Conservation (phyloP, 2,329 filamentous ascomycete species). For the Fusarium paranaense region DNA sequence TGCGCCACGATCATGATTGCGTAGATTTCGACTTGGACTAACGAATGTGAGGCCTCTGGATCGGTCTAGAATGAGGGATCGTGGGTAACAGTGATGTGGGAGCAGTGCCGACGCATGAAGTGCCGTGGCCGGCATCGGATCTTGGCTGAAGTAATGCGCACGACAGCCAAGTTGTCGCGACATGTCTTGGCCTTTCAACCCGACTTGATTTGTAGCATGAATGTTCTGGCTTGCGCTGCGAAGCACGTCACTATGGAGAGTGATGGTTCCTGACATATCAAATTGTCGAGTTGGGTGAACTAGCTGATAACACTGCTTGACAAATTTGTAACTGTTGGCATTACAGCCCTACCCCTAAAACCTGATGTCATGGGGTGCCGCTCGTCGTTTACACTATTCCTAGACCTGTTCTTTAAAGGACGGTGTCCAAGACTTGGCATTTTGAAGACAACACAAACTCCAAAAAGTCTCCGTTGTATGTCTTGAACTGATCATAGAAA, state of each 20-base stretch:
- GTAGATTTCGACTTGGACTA: not conserved
- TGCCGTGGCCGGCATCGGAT: not conserved
- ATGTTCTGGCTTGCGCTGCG: not conserved
- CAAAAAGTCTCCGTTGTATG: not conserved
- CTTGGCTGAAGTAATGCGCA: not conserved
- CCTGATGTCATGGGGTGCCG: not conserved
- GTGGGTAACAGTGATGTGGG: not conserved
- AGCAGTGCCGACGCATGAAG: not conserved
- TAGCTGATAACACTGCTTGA: not conserved
- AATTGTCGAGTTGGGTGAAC: not conserved
- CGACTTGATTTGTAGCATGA: not conserved
- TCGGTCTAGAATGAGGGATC: not conserved
- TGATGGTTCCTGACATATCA: not conserved
- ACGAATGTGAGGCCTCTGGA: not conserved
- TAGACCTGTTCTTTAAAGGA: not conserved
- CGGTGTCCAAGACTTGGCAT: not conserved
- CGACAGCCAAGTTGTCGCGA: not conserved
- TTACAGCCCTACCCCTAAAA: not conserved
- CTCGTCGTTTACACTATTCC: not conserved
- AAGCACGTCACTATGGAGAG: not conserved
- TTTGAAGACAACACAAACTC: not conserved
- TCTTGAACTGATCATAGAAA: not conserved
- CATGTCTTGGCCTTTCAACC: not conserved
- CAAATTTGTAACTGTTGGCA: no score
- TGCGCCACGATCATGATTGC: not conserved